These are phyloP conservation scores for Ziziphus jujuba DNA, from an alignment of 306 rosid species.

Conservation along the genomic window DNA sequence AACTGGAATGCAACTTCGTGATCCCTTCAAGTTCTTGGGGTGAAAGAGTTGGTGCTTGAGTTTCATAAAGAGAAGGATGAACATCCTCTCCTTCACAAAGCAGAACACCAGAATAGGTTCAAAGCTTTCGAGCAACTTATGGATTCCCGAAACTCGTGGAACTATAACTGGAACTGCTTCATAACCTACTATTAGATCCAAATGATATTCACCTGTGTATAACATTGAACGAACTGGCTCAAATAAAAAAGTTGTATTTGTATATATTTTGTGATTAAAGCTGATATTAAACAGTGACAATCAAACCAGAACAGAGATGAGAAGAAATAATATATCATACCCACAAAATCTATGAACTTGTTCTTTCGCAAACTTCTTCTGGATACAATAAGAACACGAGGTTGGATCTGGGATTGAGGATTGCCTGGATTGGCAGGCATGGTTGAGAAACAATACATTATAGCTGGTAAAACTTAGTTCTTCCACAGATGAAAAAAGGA, in stretches of 20 bases:
- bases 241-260: not conserved
- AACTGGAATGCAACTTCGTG: slow-evolving; percentile 50
- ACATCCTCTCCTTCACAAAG: slow-evolving; percentile 76
- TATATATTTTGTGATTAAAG: too few species aligned
- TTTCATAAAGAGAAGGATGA: slow-evolving; percentile 58
- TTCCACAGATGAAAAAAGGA: too few species aligned
- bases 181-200: slow-evolving; percentile 59
- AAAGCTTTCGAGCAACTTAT: slow-evolving; percentile 54
- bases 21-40: slow-evolving; percentile 51
- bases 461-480: not conserved
- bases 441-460: not conserved
- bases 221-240: not conserved
- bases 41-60: slow-evolving; percentile 43
- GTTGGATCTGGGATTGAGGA: slow-evolving; percentile 31
- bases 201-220: slow-evolving; percentile 66
- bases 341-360: slow-evolving; percentile 48
- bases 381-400: slow-evolving; percentile 52
- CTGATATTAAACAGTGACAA: too few species aligned
- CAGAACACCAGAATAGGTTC: slow-evolving; percentile 73
- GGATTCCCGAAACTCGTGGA: slow-evolving; percentile 69
- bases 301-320: not conserved
- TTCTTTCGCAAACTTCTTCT: slow-evolving; percentile 44
- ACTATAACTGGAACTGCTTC: slow-evolving; percentile 72
- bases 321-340: slow-evolving; percentile 17
- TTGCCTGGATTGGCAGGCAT: slow-evolving; percentile 6